phyloP scores from a whole-genome alignment of 768 basidiomycete genomes.

The Boletus vinaceobasis region DNA sequence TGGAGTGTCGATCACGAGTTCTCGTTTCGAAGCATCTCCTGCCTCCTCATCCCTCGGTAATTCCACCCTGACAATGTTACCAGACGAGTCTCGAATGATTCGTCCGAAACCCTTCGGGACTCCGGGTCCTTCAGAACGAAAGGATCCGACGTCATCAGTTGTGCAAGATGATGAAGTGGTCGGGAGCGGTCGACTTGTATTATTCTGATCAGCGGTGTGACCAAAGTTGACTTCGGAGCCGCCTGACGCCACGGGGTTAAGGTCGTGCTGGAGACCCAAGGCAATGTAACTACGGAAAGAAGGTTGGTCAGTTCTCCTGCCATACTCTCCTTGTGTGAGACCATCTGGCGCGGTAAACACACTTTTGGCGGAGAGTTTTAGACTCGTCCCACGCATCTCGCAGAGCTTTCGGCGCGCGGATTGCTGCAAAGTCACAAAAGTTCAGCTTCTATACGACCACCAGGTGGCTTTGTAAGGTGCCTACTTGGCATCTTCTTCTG shows the following conservation, averaged over 20 bases:
- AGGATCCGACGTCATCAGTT: not conserved
- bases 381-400: constrained; percentile 84
- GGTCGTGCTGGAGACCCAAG: constrained; percentile 66
- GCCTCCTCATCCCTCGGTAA: constrained; percentile 50
- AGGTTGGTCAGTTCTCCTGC: not conserved
- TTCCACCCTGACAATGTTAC: constrained; percentile 71
- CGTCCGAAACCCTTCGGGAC: constrained; percentile 67
- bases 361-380: constrained; percentile 94
- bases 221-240: constrained; percentile 51
- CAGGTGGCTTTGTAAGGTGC: constrained; percentile 14
- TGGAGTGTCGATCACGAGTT: constrained; percentile 42
- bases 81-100: constrained; percentile 77
- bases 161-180: not conserved
- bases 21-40: constrained; percentile 17
- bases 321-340: not conserved
- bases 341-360: constrained; percentile 26
- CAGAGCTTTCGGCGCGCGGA: constrained; percentile 77
- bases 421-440: constrained; percentile 41
- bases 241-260: constrained; percentile 67
- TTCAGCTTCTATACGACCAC: constrained; percentile 5
- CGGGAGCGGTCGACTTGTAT: not conserved
- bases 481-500: constrained; percentile 76
- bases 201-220: not conserved
- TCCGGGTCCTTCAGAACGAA: constrained; percentile 12
- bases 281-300: constrained; percentile 59